Evolutionary conservation across 2,329 filamentous ascomycete genomes (phyloP).

Genomic region (Diaporthe aspalathi): DNA sequence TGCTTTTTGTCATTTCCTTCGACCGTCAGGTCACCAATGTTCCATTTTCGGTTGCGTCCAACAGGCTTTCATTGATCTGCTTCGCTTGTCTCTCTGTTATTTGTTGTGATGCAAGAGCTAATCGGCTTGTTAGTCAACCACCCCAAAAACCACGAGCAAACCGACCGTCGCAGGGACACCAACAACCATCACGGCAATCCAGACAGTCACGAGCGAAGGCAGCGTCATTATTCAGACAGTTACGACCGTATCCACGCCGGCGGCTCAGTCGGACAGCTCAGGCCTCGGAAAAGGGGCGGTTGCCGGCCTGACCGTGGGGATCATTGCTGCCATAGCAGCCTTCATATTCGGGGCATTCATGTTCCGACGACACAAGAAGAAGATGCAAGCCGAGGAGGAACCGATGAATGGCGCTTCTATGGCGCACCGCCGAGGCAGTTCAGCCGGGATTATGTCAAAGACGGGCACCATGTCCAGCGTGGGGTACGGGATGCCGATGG

Average conservation of each 20-base stretch:
- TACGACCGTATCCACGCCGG: conserved; percentile 60
- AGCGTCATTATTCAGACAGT: conserved; percentile 61
- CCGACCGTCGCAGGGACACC: conserved; percentile 48
- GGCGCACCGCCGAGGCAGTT: conserved; percentile 62
- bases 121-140: conserved; percentile 39
- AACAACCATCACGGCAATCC: conserved; percentile 47
- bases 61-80: background rate
- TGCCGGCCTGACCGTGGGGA: conserved; percentile 64
- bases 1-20: conserved; percentile 19
- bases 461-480: conserved; percentile 55
- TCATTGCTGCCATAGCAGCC: conserved; percentile 48
- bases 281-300: conserved; percentile 60
- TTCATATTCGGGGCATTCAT: conserved; percentile 54
- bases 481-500: conserved; percentile 39
- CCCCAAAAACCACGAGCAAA: conserved; percentile 42
- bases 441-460: conserved; percentile 60
- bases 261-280: conserved; percentile 39
- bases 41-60: background rate
- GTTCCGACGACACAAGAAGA: conserved; percentile 47
- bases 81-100: background rate
- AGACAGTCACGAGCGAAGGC: conserved; percentile 67
- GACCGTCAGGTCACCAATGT: background rate
- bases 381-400: conserved; percentile 57
- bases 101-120: background rate
- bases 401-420: conserved; percentile 55